Evolutionary conservation across 805 yeast species (phyloP).

Genomic region (Maudiozyma saulgeensis): DNA sequence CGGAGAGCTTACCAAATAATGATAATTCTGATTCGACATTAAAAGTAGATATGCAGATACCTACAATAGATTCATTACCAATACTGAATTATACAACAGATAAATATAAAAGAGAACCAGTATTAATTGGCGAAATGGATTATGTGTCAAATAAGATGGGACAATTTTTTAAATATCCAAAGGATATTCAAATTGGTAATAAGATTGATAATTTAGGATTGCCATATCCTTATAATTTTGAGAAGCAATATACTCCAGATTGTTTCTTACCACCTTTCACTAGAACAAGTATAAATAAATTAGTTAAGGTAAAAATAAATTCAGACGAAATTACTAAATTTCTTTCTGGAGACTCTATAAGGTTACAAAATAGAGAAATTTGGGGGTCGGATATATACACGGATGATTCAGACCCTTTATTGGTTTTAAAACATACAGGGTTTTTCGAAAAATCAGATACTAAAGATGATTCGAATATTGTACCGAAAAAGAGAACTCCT

Average conservation of each 20-base stretch:
- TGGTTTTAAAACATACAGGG: constrained; percentile 70
- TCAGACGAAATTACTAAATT: constrained; percentile 15
- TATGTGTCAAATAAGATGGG: constrained; percentile 13
- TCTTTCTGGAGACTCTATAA: constrained; percentile 19
- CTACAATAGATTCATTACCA: constrained; percentile 5
- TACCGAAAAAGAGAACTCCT: constrained; percentile 28
- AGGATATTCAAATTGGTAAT: not conserved
- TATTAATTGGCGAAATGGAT: constrained; percentile 9
- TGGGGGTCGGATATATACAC: constrained; percentile 95
- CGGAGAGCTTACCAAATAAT: not conserved
- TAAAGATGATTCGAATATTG: constrained; percentile 19
- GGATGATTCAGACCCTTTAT: constrained; percentile 81
- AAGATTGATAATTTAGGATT: not conserved
- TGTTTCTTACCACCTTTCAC: constrained; percentile 22
- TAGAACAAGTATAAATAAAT: constrained; percentile 13
- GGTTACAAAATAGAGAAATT: constrained; percentile 42
- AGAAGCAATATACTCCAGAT: constrained; percentile 8
- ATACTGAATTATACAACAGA: constrained; percentile 4
- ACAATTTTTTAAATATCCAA: not conserved
- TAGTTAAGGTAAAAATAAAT: constrained; percentile 15
- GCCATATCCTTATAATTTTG: constrained; percentile 5
- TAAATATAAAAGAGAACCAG: constrained; percentile 5
- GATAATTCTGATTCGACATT: not conserved
- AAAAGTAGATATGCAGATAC: not conserved
- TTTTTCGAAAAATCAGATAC: constrained; percentile 35